Base-by-base conservation (phyloP, 371 early-diverging fungal genomes). In the Mucor ambiguus region DNA sequence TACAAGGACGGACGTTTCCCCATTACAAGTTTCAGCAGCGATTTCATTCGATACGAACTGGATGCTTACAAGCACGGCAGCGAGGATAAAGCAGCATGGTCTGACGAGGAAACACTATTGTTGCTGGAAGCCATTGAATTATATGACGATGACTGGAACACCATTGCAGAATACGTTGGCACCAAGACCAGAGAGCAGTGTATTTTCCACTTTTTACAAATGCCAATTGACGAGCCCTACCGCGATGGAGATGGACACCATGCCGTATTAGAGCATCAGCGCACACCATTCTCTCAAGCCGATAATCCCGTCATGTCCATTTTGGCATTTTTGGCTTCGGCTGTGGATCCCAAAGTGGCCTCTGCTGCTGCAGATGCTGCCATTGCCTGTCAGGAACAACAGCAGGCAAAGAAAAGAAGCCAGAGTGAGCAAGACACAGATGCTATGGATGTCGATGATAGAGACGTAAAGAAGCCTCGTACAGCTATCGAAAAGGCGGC, bases 261-360 rank as follows among this genome's bases (percentile, higher is more conserved):
- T 46, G 41, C 75, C 41, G 67, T 77, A 3, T 62, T 76, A 8
- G 80, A 85, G 54, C 92, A 86, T 75, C 83, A 92, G 44, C 82
- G 90, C 41, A 80, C 87, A 22, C 94, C 96, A 1, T 89, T 97
- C 75, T 90, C 88, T 44, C 91, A 92, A 48, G 94, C 94, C 0
- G 96, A 97, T 58, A 99, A 99, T 72, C 99, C 99, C 0, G 93
- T 98, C 49, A 92, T 98, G 93, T 91, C 95, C 11, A 89, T 99
- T 1, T 90, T 98, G 9, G 95, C 98, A 1, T 98, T 98, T 69
- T 78, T 99, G 68, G 95, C 96, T 2, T 88, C 93, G 12, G 88
- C 93, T 10, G 97, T 99, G 5, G 90, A 92, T 78, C 97, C 98
- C 0, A 85, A 91, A 24, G 93, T 98, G 2, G 98, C 97, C 0